Percentiles rank a stretch among this genome's conserved stretches.
phyloP scores from a whole-genome alignment of 352 stramenopile genomes.

The Phytopythium boreale region DNA sequence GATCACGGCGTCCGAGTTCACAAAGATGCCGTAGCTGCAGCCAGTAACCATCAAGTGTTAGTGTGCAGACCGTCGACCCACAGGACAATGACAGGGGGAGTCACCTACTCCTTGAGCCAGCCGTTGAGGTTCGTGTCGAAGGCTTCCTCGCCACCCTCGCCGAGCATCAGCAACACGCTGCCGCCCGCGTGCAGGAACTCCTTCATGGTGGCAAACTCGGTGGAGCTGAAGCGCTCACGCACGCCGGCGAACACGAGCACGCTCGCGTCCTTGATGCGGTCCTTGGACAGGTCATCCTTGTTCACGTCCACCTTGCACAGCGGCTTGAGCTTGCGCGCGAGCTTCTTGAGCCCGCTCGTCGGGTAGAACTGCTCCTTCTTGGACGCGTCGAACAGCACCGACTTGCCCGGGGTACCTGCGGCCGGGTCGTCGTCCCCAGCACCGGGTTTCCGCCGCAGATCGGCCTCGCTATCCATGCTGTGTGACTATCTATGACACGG shows the following conservation, averaged over 20 bases:
- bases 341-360: constrained; percentile 91
- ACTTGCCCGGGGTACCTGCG: constrained; percentile 11
- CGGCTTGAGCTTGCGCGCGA: constrained; percentile 88
- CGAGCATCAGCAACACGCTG: constrained; percentile 89
- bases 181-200: constrained; percentile 88
- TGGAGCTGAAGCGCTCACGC: constrained; percentile 87
- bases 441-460: neutral
- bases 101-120: constrained; percentile 88
- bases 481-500: neutral
- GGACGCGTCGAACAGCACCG: constrained; percentile 90
- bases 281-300: constrained; percentile 91
- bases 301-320: constrained; percentile 91
- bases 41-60: too few relatives aligned
- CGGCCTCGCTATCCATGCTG: constrained; percentile 21
- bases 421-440: constrained; percentile 12
- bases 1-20: constrained; percentile 89
- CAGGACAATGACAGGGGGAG: neutral
- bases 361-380: constrained; percentile 94
- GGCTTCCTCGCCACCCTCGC: constrained; percentile 88
- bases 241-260: constrained; percentile 90
- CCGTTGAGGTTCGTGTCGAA: constrained; percentile 95
- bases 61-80: too few relatives aligned
- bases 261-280: constrained; percentile 85
- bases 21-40: constrained; percentile 75
- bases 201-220: constrained; percentile 86